These are phyloP conservation scores for Sarcodon sp. DNA, from an alignment of 768 basidiomycete species.

Conservation along the genomic window DNA sequence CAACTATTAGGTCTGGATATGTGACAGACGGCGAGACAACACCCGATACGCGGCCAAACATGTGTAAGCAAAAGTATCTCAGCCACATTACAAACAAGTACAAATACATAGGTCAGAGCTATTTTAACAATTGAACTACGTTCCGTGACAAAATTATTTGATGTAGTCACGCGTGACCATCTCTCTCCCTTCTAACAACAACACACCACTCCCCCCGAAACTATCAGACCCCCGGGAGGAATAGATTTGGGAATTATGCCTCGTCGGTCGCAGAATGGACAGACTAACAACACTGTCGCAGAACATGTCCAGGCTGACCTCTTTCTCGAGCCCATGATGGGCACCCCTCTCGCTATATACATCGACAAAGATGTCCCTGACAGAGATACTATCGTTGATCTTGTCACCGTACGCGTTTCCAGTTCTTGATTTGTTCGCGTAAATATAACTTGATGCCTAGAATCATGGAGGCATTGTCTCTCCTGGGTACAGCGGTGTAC, in stretches of 20 bases:
- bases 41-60: no score
- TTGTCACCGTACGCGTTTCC: slow-evolving; percentile 44
- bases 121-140: no score
- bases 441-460: slow-evolving; percentile 22
- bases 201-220: slow-evolving; percentile 7
- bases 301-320: slow-evolving; percentile 29
- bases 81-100: no score
- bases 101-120: no score
- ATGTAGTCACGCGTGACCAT: slow-evolving; percentile 12
- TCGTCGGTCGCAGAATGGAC: slow-evolving; percentile 14
- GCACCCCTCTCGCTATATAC: slow-evolving; percentile 61
- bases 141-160: not conserved
- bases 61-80: no score
- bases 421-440: slow-evolving; percentile 1
- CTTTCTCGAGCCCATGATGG: slow-evolving; percentile 78
- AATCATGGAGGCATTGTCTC: slow-evolving; percentile 68
- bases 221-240: slow-evolving; percentile 11
- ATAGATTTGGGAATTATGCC: slow-evolving; percentile 3
- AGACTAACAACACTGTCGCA: slow-evolving; percentile 1
- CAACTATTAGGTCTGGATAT: no score
- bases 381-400: slow-evolving; percentile 45
- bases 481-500: slow-evolving; percentile 65
- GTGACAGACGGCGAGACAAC: no score
- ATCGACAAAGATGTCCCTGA: slow-evolving; percentile 73
- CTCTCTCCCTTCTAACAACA: slow-evolving; percentile 5